These are phyloP conservation scores for Didymella keratinophila DNA, from an alignment of 2,329 filamentous ascomycete genomes.

Conservation along the genomic window DNA sequence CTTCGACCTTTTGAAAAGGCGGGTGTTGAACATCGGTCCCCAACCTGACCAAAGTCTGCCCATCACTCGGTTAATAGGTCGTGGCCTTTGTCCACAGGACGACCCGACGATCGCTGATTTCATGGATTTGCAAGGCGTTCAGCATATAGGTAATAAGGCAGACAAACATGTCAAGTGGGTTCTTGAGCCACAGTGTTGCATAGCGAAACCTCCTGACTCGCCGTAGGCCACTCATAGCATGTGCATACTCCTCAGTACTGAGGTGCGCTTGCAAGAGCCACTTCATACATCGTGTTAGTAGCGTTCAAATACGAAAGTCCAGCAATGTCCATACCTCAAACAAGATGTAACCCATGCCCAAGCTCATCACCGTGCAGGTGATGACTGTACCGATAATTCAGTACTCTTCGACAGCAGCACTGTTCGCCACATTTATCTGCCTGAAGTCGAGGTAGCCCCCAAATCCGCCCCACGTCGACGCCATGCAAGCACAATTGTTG, in stretches of 20 bases:
- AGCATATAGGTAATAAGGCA: slow-evolving; percentile 17
- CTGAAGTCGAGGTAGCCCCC: slow-evolving; percentile 53
- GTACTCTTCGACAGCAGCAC: slow-evolving; percentile 30
- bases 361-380: slow-evolving; percentile 37
- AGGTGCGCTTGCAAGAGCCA: slow-evolving; percentile 49
- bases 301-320: no score
- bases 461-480: slow-evolving; percentile 43
- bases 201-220: slow-evolving; percentile 33
- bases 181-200: slow-evolving; percentile 28
- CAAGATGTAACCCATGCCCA: slow-evolving; percentile 45
- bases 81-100: neutral
- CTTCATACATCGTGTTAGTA: slow-evolving; percentile 9
- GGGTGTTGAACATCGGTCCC: slow-evolving; percentile 16
- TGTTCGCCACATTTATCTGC: slow-evolving; percentile 37
- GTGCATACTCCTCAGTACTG: slow-evolving; percentile 37
- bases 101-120: slow-evolving; percentile 3
- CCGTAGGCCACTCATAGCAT: slow-evolving; percentile 30
- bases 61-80: neutral
- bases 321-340: slow-evolving; percentile 28
- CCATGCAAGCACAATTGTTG: slow-evolving; percentile 53
- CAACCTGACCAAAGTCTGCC: neutral
- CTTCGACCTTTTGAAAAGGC: slow-evolving; percentile 8
- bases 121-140: slow-evolving; percentile 14
- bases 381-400: slow-evolving; percentile 44
- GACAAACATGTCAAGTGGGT: slow-evolving; percentile 20